Evolutionary conservation across 2,329 filamentous ascomycete species (phyloP).

Genomic region (Beauveria brongniartii): DNA sequence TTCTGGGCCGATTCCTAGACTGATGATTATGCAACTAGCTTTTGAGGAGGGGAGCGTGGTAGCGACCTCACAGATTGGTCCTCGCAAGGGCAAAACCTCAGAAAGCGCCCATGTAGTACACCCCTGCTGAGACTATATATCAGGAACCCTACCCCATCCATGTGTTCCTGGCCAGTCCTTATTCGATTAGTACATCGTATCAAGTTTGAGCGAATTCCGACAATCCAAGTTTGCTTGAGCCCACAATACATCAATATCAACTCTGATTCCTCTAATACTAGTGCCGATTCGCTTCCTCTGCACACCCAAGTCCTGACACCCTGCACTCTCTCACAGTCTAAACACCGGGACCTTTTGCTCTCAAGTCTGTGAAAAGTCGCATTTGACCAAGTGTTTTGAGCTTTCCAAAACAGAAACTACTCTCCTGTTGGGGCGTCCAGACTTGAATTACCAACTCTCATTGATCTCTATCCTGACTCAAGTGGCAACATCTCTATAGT

Average conservation of each 20-base stretch:
- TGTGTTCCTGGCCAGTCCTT: neutral
- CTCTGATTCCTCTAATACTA: neutral
- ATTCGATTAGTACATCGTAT: neutral
- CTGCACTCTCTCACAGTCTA: neutral
- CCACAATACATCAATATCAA: neutral
- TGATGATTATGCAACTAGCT: neutral
- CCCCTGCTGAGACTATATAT: neutral
- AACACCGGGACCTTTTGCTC: too few species aligned
- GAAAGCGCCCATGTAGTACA: neutral
- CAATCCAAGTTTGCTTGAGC: neutral
- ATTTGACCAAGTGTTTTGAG: neutral
- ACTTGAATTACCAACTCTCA: neutral
- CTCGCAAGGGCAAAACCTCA: neutral
- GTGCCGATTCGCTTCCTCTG: neutral
- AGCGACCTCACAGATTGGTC: neutral
- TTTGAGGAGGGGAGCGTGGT: neutral
- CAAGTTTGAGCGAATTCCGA: neutral
- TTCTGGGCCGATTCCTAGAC: neutral
- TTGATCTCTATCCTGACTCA: neutral
- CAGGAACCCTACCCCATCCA: slow-evolving; percentile 1
- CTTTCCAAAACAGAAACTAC: neutral
- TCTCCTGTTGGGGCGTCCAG: neutral
- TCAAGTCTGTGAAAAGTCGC: too few species aligned
- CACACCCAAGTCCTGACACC: neutral
- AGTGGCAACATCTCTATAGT: too few species aligned